A percentile compares a stretch with the other conserved stretches of the same genome.
These are phyloP conservation scores for Russula abietina DNA, from an alignment of 768 basidiomycete species.

Conservation along the genomic window DNA sequence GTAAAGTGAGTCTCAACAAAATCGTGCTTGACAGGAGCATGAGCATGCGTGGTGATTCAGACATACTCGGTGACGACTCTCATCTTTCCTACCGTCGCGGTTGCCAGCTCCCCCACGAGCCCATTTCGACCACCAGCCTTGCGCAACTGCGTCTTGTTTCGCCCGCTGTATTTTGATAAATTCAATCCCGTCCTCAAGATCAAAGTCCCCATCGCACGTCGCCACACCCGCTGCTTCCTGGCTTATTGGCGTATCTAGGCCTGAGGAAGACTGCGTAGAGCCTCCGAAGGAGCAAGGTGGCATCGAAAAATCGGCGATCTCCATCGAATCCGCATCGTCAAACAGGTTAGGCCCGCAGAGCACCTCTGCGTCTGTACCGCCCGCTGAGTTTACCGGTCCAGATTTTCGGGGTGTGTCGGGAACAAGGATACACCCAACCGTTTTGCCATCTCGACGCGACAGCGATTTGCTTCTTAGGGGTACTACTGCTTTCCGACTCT, in stretches of 20 bases:
- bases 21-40: background rate
- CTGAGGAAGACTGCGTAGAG: conserved; percentile 22
- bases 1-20: conserved; percentile 15
- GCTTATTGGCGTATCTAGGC: conserved; percentile 19
- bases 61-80: conserved; percentile 14
- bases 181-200: conserved; percentile 24
- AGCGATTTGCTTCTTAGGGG: conserved; percentile 16
- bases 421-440: conserved; percentile 3
- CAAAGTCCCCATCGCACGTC: conserved; percentile 12
- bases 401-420: conserved; percentile 19
- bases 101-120: conserved; percentile 29
- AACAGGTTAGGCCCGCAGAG: conserved; percentile 11
- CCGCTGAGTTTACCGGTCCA: background rate
- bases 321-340: conserved; percentile 22
- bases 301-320: background rate
- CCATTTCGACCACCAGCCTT: conserved; percentile 51
- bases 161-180: conserved; percentile 32
- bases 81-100: background rate
- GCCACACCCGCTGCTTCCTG: conserved; percentile 4
- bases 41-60: conserved; percentile 3
- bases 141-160: conserved; percentile 34
- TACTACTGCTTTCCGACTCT: conserved; percentile 17
- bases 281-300: conserved; percentile 17
- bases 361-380: background rate
- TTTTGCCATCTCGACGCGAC: conserved; percentile 1